A percentile compares a stretch with the other conserved stretches of the same genome.
Evolutionary conservation across 257 asterid genomes (phyloP).

Genomic region (Petrea volubilis): DNA sequence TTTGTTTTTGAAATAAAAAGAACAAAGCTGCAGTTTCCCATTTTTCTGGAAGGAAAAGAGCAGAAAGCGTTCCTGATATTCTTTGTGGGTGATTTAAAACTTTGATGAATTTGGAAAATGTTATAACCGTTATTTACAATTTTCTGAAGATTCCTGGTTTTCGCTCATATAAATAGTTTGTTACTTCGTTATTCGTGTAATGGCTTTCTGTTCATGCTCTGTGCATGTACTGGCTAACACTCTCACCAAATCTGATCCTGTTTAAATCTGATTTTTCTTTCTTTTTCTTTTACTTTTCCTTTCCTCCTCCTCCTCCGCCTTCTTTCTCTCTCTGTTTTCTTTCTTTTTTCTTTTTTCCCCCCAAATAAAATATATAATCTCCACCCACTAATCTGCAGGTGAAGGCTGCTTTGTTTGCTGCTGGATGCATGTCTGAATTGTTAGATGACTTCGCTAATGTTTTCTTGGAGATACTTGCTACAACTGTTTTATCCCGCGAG

Average conservation of each 20-base stretch:
- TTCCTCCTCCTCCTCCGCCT: too few relatives aligned
- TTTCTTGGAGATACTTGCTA: constrained; percentile 69
- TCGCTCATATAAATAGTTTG: too few relatives aligned
- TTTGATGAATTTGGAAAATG: not conserved
- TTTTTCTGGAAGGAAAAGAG: not conserved
- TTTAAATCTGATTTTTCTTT: constrained; percentile 15
- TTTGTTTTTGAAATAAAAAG: not conserved
- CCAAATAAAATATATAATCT: too few relatives aligned
- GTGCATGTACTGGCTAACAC: not conserved
- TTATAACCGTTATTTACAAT: not conserved
- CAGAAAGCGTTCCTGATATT: not conserved
- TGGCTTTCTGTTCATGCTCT: not conserved
- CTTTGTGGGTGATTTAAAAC: not conserved
- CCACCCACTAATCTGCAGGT: constrained; percentile 46
- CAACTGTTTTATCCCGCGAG: constrained; percentile 45
- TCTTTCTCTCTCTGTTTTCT: too few relatives aligned
- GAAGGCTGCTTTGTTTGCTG: constrained; percentile 83
- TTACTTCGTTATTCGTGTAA: too few relatives aligned
- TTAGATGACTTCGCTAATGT: constrained; percentile 76
- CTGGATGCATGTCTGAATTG: constrained; percentile 67
- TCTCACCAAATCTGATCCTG: not conserved
- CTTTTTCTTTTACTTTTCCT: too few relatives aligned
- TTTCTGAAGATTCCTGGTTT: not conserved
- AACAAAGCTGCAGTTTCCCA: not conserved
- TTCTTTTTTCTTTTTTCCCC: too few relatives aligned